Evolutionary conservation across 345 rosid genomes (phyloP).

Genomic region (Eucalyptus albens): DNA sequence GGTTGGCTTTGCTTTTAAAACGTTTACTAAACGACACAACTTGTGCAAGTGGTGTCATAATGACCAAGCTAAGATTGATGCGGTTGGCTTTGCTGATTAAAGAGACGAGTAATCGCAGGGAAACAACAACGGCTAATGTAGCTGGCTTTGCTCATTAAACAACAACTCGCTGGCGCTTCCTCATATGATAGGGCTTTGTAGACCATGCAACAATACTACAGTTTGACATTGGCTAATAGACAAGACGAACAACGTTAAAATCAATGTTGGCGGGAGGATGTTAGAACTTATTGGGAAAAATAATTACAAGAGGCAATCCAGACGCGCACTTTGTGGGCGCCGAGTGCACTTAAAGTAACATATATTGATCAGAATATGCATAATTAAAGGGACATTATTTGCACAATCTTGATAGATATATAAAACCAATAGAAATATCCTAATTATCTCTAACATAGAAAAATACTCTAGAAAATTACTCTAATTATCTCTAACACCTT

Average conservation of each 20-base stretch:
- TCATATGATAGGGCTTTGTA: not conserved
- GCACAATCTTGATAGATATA: too few relatives aligned
- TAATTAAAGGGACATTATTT: too few relatives aligned
- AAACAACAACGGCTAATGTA: not conserved
- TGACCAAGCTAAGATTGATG: not conserved
- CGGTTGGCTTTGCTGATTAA: not conserved
- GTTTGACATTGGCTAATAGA: not conserved
- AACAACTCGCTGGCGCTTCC: not conserved
- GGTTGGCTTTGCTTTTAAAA: not conserved
- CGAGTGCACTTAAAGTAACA: too few relatives aligned
- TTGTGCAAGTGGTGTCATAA: not conserved
- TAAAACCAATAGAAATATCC: too few relatives aligned
- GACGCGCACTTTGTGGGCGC: accelerated
- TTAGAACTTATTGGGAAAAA: not conserved
- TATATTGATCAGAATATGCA: too few relatives aligned
- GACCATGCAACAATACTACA: not conserved
- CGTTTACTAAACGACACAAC: not conserved
- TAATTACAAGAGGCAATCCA: not conserved
- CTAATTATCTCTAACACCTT: not conserved
- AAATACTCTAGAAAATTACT: too few relatives aligned
- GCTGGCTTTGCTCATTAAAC: not conserved
- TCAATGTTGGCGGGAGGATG: not conserved
- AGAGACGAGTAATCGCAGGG: not conserved
- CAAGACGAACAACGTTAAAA: not conserved
- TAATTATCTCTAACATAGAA: too few relatives aligned